Conservation (phyloP, 129 eudicot species). For the Artemisia tridentata region DNA sequence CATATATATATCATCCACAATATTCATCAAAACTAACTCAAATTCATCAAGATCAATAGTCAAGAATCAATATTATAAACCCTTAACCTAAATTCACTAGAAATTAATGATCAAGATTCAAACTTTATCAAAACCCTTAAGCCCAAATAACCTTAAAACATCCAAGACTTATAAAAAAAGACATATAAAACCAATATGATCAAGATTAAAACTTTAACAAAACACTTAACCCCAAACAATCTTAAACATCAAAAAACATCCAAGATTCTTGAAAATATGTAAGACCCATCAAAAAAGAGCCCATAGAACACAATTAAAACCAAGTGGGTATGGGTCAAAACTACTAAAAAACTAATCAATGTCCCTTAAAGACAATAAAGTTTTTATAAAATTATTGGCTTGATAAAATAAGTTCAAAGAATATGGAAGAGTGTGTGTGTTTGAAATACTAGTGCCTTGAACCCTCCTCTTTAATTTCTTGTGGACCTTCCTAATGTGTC, state of each 20-base stretch:
- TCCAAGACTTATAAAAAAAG: not conserved
- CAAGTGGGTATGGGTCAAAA: constrained; percentile 69
- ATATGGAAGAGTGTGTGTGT: constrained; percentile 49
- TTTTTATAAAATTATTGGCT: constrained; percentile 18
- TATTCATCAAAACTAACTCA: constrained; percentile 36
- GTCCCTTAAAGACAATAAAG: constrained; percentile 38
- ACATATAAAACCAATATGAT: not conserved
- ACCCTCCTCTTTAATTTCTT: constrained; percentile 55
- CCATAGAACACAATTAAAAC: constrained; percentile 7
- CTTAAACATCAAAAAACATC: not conserved
- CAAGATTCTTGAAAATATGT: not conserved
- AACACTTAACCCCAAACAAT: constrained; percentile 23
- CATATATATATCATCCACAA: constrained; percentile 33
- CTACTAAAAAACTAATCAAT: constrained; percentile 14
- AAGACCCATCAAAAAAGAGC: not conserved
- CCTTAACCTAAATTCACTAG: not conserved
- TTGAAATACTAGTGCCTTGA: constrained; percentile 59
- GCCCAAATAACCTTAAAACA: constrained; percentile 17
- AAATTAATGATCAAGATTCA: constrained; percentile 23
- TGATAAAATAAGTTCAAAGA: constrained; percentile 55
- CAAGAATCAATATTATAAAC: constrained; percentile 12
- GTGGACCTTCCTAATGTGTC: constrained; percentile 74
- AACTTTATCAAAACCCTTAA: constrained; percentile 9
- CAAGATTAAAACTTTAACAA: constrained; percentile 25
- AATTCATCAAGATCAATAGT: constrained; percentile 17